Evolutionary conservation across 1,284 basidiomycete species (phyloP), one percentile per base, ranked within the genome.

Genomic region (Wallemia mellicola): DNA sequence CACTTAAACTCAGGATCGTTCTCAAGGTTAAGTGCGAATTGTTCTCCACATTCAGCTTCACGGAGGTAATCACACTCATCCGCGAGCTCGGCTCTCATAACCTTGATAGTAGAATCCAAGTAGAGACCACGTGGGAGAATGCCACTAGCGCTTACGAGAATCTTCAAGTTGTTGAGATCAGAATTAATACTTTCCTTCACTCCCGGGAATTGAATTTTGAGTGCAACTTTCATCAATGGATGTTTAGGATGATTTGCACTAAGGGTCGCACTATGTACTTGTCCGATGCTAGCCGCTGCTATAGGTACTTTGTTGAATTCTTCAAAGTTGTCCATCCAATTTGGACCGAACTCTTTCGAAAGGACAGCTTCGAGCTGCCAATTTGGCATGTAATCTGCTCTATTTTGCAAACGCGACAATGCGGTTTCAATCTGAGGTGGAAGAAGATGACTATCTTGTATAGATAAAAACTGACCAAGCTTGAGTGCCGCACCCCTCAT

Each of bases 401-500:
- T 81, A 65, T 92, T 86, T 69, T 98, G 92, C 0, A 99, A 89
- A 48, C 83, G 76, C 56, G 87, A 77, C 66, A 98, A 80, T 28
- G 98, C 83, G 61, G 79, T 76, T 67, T 95, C 89, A 7, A 96
- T 73, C 65, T 94, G 86, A 0, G 83, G 80, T 0, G 92, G 87
- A 0, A 98, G 74, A 61, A 84, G 75, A 66, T 89, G 82, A 2
- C 86, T 84, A 69, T 95, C 88, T 76, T 99, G 92, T 38, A 98
- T 96, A 66, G 86, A 91, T 75, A 98, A 77, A 67, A 98, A 98
- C 67, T 98, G 94, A 0, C 92, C 92, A 1, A 98, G 72, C 72
- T 99, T 98, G 61, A 99, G 74, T 0, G 92, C 94, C 0, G 94
- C 92, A 0, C 92, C 92, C 22, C 92, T 76, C 92, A 98, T 96